Conservation (phyloP, 805 yeast species). For the Ogataea ganodermae region DNA sequence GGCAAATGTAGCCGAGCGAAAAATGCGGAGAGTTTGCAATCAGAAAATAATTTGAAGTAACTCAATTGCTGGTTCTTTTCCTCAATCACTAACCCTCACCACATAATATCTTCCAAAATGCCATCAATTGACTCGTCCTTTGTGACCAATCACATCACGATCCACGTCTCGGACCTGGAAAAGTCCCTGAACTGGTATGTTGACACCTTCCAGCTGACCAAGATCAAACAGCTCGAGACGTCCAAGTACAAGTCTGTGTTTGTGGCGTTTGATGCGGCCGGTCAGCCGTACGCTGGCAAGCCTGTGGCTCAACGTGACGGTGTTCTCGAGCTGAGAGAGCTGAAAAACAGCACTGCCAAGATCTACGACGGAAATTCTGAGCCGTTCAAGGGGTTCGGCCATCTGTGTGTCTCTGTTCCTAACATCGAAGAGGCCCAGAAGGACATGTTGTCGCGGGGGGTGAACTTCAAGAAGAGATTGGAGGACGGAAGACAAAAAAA, state of each 20-base stretch:
- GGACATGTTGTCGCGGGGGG: slow-evolving; percentile 60
- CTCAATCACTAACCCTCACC: not conserved
- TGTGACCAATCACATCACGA: slow-evolving; percentile 66
- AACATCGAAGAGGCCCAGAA: slow-evolving; percentile 66
- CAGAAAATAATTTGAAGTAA: no score
- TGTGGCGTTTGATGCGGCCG: slow-evolving; percentile 55
- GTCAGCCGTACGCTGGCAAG: slow-evolving; percentile 39
- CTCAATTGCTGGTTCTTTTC: not conserved
- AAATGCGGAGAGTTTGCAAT: not conserved
- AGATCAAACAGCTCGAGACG: slow-evolving; percentile 52
- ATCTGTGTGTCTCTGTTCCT: slow-evolving; percentile 84
- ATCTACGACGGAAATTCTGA: slow-evolving; percentile 82
- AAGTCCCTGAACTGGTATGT: slow-evolving; percentile 72
- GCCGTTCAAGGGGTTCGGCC: slow-evolving; percentile 91
- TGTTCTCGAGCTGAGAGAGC: slow-evolving; percentile 76
- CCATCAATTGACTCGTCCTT: slow-evolving; percentile 18
- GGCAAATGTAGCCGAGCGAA: not conserved
- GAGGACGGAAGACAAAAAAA: slow-evolving; percentile 89
- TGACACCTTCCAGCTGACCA: slow-evolving; percentile 71
- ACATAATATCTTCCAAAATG: not conserved
- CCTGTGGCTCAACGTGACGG: slow-evolving; percentile 55
- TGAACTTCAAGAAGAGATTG: slow-evolving; percentile 77
- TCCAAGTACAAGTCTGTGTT: slow-evolving; percentile 69
- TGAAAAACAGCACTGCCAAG: slow-evolving; percentile 63
- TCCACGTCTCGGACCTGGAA: slow-evolving; percentile 82